Percentiles rank a stretch among this genome's conserved stretches.
These are phyloP conservation scores for Geotrichum siamense DNA, from an alignment of 1,139 yeast species.

Conservation along the genomic window DNA sequence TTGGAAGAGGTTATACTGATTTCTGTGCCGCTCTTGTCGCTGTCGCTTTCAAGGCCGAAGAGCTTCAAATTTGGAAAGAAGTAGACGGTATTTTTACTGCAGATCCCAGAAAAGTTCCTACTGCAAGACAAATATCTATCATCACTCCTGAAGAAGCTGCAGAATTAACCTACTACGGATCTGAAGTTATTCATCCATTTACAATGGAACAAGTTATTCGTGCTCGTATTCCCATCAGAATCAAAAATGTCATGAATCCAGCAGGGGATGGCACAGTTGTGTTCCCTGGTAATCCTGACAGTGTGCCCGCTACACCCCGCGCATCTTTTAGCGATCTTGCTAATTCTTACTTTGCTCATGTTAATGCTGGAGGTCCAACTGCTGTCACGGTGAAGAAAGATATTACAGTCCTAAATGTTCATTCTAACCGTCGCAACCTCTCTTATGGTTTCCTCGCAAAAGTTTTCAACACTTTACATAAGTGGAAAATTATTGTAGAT, in stretches of 20 bases:
- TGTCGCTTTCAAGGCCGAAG: conserved; percentile 87
- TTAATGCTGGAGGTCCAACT: conserved; percentile 80
- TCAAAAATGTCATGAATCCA: conserved; percentile 92
- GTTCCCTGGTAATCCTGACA: conserved; percentile 58
- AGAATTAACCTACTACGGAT: conserved; percentile 92
- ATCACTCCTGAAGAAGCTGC: conserved; percentile 99
- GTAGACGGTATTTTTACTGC: conserved; percentile 98
- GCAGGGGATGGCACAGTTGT: conserved; percentile 84
- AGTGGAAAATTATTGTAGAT: conserved; percentile 81
- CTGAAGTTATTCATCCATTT: conserved; percentile 96
- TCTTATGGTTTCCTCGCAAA: conserved; percentile 94
- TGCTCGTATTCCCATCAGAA: conserved; percentile 92
- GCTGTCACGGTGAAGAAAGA: conserved; percentile 94
- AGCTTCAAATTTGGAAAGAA: conserved; percentile 96
- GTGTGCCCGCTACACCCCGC: background rate
- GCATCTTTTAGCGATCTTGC: background rate
- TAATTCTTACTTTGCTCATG: conserved; percentile 39
- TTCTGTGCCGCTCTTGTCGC: conserved; percentile 95
- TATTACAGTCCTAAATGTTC: conserved; percentile 85
- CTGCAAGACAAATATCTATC: conserved; percentile 73
- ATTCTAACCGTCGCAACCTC: conserved; percentile 84
- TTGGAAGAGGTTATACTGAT: conserved; percentile 97
- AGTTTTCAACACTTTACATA: conserved; percentile 80
- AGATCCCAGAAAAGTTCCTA: conserved; percentile 91
- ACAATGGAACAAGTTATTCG: conserved; percentile 98